Evolutionary conservation across 306 rosid genomes (phyloP).

Genomic region (Amphicarpaea edgeworthii): DNA sequence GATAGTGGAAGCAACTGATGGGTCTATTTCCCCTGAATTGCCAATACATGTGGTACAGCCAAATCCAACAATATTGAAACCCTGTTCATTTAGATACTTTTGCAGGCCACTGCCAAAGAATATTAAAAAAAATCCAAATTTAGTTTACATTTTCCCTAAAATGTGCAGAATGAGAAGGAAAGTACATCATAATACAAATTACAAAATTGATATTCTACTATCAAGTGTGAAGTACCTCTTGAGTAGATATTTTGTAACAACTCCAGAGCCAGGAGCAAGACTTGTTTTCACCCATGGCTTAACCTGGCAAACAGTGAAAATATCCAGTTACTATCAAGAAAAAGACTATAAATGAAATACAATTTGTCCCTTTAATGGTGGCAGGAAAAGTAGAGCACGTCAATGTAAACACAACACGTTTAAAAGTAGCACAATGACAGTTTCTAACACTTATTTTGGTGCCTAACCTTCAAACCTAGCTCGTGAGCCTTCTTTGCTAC

Average conservation of each 20-base stretch:
- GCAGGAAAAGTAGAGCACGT: constrained; percentile 13
- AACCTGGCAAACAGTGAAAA: constrained; percentile 61
- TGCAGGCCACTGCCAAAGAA: constrained; percentile 79
- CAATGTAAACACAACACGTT: background rate
- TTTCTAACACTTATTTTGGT: constrained; percentile 8
- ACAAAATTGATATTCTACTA: constrained; percentile 34
- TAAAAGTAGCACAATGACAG: constrained; percentile 7
- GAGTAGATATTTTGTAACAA: constrained; percentile 87
- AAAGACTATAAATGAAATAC: constrained; percentile 26
- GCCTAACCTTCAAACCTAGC: constrained; percentile 82
- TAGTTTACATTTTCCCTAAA: constrained; percentile 26
- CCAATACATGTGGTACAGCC: constrained; percentile 98
- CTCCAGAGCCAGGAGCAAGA: constrained; percentile 99
- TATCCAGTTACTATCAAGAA: constrained; percentile 14
- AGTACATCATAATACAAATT: constrained; percentile 9
- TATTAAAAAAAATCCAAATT: constrained; percentile 38
- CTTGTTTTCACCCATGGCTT: constrained; percentile 98
- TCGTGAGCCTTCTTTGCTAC: constrained; percentile 92
- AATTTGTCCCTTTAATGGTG: constrained; percentile 17
- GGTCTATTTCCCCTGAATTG: constrained; percentile 89
- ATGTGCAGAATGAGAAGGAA: constrained; percentile 27
- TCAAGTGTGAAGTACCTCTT: constrained; percentile 64
- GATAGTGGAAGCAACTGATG: constrained; percentile 81
- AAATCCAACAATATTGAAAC: constrained; percentile 92
- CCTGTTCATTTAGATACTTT: constrained; percentile 81